Evolutionary conservation across 768 basidiomycete species (phyloP).

Genomic region (Tulasnella sp.): DNA sequence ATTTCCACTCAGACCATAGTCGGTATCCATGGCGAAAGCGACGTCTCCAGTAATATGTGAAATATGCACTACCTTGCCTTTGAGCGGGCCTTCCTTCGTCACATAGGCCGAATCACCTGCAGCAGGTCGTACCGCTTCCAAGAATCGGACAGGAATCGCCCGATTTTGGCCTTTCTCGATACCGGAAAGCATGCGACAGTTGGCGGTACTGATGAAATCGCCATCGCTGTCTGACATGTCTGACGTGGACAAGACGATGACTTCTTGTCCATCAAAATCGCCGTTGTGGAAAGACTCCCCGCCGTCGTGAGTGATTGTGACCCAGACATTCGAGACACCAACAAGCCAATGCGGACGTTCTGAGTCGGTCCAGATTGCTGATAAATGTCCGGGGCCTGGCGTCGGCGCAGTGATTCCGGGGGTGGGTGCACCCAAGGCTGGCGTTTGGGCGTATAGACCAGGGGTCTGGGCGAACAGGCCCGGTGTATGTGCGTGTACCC

Average conservation of each 20-base stretch:
- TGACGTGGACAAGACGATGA: slow-evolving; percentile 24
- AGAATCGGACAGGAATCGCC: slow-evolving; percentile 33
- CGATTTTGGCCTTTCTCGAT: slow-evolving; percentile 23
- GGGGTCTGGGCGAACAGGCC: slow-evolving; percentile 14
- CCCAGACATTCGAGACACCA: slow-evolving; percentile 27
- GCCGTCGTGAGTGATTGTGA: slow-evolving; percentile 32
- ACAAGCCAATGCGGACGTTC: slow-evolving; percentile 30
- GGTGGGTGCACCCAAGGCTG: slow-evolving; percentile 28
- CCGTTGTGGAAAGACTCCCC: slow-evolving; percentile 26
- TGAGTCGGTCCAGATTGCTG: slow-evolving; percentile 2
- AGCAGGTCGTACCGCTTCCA: slow-evolving; percentile 32
- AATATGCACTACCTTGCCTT: background rate
- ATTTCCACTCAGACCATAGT: background rate
- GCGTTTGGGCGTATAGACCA: slow-evolving; percentile 7
- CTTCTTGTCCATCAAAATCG: slow-evolving; percentile 25
- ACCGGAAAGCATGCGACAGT: slow-evolving; percentile 26
- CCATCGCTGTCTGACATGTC: slow-evolving; percentile 24
- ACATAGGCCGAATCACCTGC: slow-evolving; percentile 40
- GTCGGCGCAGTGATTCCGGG: slow-evolving; percentile 32
- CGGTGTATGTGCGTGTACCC: slow-evolving; percentile 23
- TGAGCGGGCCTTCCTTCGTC: slow-evolving; percentile 22
- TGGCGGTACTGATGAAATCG: slow-evolving; percentile 22
- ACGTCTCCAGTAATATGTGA: background rate
- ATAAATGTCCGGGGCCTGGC: slow-evolving; percentile 30
- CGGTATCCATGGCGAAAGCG: background rate